Evolutionary conservation across 441 rosid species (phyloP).

Genomic region (Jatropha podagrica): DNA sequence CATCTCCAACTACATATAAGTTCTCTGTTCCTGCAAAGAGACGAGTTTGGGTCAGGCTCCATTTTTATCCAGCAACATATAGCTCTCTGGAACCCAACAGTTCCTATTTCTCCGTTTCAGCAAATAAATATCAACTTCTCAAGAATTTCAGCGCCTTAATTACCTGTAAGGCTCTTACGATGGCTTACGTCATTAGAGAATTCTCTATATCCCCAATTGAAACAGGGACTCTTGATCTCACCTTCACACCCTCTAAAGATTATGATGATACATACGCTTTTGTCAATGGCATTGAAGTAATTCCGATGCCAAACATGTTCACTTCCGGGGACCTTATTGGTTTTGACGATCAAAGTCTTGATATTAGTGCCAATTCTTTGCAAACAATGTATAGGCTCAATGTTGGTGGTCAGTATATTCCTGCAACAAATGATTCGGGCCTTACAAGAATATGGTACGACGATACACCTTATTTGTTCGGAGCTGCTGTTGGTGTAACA

Average conservation of each 20-base stretch:
- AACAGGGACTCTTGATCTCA: conserved; percentile 45
- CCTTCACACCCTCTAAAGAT: conserved; percentile 46
- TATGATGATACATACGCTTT: conserved; percentile 53
- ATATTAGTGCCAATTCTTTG: conserved; percentile 33
- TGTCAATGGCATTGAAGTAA: conserved; percentile 66
- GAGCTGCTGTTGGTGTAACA: conserved; percentile 46
- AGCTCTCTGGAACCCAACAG: conserved; percentile 41
- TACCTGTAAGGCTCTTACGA: conserved; percentile 70
- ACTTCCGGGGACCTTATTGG: conserved; percentile 46
- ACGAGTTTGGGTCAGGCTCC: conserved; percentile 62
- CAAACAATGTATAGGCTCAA: conserved; percentile 61
- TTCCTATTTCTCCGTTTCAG: conserved; percentile 50
- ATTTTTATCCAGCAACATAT: conserved; percentile 69
- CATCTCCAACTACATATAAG: conserved; percentile 44
- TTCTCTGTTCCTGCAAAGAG: conserved; percentile 43
- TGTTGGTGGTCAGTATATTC: conserved; percentile 62
- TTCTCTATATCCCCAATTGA: conserved; percentile 45
- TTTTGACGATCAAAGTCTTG: conserved; percentile 33
- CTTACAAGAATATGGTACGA: conserved; percentile 60
- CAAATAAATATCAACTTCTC: conserved; percentile 57
- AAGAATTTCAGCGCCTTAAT: conserved; percentile 68
- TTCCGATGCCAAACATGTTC: conserved; percentile 54
- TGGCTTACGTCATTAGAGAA: conserved; percentile 63
- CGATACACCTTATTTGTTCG: conserved; percentile 57
- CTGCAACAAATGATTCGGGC: conserved; percentile 51